Evolutionary conservation across 257 asterid species (phyloP).

Genomic region (Cruciata laevipes): DNA sequence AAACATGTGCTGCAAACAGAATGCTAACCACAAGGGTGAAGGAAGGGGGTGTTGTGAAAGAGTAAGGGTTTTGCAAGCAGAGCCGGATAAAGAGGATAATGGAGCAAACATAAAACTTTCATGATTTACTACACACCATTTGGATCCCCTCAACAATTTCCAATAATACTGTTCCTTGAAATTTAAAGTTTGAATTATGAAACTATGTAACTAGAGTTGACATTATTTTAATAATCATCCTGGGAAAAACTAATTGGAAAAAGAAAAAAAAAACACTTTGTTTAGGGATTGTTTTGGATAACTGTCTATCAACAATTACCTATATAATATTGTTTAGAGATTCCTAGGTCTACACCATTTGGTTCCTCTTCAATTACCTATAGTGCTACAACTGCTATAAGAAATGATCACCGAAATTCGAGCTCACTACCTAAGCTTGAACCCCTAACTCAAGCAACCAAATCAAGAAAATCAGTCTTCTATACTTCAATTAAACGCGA

Average conservation of each 20-base stretch:
- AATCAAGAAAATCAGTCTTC: not conserved
- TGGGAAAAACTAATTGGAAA: no score
- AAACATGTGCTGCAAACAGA: not conserved
- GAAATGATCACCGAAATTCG: not conserved
- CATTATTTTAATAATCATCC: no score
- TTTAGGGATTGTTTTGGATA: not conserved
- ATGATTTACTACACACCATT: not conserved
- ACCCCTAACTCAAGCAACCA: not conserved
- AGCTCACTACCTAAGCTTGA: not conserved
- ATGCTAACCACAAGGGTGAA: not conserved
- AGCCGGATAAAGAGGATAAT: not conserved
- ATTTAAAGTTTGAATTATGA: no score
- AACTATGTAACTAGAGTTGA: no score
- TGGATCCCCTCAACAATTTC: not conserved
- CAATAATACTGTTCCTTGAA: no score
- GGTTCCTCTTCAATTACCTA: not conserved
- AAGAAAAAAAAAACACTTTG: no score
- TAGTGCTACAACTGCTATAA: not conserved
- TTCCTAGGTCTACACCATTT: not conserved
- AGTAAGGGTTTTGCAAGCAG: not conserved
- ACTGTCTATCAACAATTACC: no score
- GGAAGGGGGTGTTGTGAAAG: not conserved
- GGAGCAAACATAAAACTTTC: not conserved
- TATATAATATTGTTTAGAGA: no score
- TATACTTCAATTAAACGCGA: not conserved